Base-by-base conservation (phyloP, 805 yeast genomes). In the Hanseniaspora pseudoguilliermondii region DNA sequence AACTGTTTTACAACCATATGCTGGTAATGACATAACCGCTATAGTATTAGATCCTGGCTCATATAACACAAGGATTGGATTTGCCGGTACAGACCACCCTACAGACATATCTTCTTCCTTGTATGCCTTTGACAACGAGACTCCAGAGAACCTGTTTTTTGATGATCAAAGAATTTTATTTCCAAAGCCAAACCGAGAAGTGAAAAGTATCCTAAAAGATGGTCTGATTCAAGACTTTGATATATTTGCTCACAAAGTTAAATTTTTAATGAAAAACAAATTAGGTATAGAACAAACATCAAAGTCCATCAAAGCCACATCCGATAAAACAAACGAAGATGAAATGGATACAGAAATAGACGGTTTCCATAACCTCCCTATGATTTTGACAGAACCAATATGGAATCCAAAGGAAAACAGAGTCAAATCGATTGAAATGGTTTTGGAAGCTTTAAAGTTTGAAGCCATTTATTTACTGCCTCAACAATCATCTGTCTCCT, bases 1-100 rank as follows among this genome's bases (percentile, higher is more conserved):
- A 8, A 16, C 58, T 4, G 49, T 76, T 7, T 72, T 77, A 36
- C 81, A 76, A 60, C 75, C 76, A 0, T 78, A 76, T 60, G 82
- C 81, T 29, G 82, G 80, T 21, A 75, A 91, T 70, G 98, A 91
- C 67, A 83, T 93, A 60, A 81, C 88, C 60, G 95, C 97, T 29
- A 76, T 93, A 2, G 95, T 91, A 36, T 74, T 91, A 27, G 97
- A 93, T 65, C 90, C 95, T 1, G 97, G 97, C 38, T 83, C 96
- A 11, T 80, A 75, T 59, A 72, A 80, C 58, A 88, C 96, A 7
- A 80, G 91, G 54, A 80, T 84, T 20, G 98, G 98, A 1, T 89
- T 80, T 68, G 90, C 97, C 3, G 97, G 97, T 11, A 91, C 88
- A 57, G 96, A 90, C 65, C 76, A 80, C 54, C 98, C 98, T 13